Evolutionary conservation across 768 basidiomycete species (phyloP).

Genomic region (Rhizopogon sp.): DNA sequence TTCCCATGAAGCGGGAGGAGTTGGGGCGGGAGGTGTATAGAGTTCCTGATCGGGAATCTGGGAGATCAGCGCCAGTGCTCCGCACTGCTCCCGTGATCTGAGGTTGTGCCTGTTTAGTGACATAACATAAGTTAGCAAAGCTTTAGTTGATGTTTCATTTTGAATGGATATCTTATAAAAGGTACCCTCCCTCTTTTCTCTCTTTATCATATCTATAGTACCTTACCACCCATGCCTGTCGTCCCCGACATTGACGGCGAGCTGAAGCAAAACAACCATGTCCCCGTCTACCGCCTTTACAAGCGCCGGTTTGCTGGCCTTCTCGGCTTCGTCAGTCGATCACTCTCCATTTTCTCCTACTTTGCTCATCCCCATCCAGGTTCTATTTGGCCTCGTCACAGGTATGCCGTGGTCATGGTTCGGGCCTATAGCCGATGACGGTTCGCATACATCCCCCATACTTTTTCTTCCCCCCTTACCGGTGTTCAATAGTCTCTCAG

Average conservation of each 20-base stretch:
- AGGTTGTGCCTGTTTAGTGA: too few species aligned
- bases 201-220: too few species aligned
- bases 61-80: too few species aligned
- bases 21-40: too few species aligned
- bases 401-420: conserved; percentile 81
- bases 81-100: too few species aligned
- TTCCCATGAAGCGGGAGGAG: too few species aligned
- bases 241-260: neutral
- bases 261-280: too few species aligned
- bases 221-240: neutral
- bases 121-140: too few species aligned
- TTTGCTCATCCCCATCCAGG: conserved; percentile 28
- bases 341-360: conserved; percentile 9
- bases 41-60: too few species aligned
- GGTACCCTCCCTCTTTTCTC: too few species aligned
- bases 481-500: conserved; percentile 38
- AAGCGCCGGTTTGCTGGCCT: conserved; percentile 64
- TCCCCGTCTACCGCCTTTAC: conserved; percentile 54
- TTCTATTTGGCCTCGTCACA: conserved; percentile 54
- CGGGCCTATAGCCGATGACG: conserved; percentile 70
- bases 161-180: too few species aligned
- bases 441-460: conserved; percentile 30
- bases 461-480: neutral
- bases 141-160: too few species aligned
- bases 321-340: conserved; percentile 43